phyloP scores from a whole-genome alignment of 331 rosid genomes.

The Prunus yedoensis region DNA sequence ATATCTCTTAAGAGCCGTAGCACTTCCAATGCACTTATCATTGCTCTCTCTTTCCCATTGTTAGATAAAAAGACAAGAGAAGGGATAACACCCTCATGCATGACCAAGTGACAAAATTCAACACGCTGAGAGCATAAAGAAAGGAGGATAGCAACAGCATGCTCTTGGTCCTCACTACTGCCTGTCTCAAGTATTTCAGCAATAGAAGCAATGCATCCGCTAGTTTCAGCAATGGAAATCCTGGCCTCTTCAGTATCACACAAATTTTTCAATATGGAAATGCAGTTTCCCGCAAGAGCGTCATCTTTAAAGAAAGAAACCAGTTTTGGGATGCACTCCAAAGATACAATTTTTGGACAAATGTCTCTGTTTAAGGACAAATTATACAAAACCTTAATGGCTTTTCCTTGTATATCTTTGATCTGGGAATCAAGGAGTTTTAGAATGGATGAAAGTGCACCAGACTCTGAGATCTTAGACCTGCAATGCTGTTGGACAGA shows the following conservation, averaged over 20 bases:
- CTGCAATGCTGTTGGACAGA: constrained; percentile 42
- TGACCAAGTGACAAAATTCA: constrained; percentile 57
- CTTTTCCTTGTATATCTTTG: constrained; percentile 48
- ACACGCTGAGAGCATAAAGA: constrained; percentile 65
- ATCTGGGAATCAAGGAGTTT: constrained; percentile 47
- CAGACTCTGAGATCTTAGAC: constrained; percentile 47
- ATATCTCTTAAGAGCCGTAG: constrained; percentile 56
- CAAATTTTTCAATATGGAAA: constrained; percentile 56
- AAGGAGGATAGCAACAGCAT: constrained; percentile 62
- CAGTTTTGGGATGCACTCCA: constrained; percentile 57
- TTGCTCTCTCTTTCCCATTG: constrained; percentile 70
- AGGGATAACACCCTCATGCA: constrained; percentile 52
- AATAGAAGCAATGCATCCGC: constrained; percentile 67
- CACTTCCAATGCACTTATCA: constrained; percentile 54
- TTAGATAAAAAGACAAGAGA: constrained; percentile 51
- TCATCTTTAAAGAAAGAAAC: constrained; percentile 51
- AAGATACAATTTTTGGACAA: constrained; percentile 44
- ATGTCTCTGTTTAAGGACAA: constrained; percentile 52
- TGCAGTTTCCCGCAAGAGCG: constrained; percentile 44
- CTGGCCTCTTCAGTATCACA: constrained; percentile 53
- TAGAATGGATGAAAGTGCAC: constrained; percentile 49
- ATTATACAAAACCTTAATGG: constrained; percentile 46
- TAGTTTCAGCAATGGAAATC: constrained; percentile 57
- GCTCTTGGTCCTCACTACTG: constrained; percentile 64
- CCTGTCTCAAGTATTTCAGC: constrained; percentile 56